Base-by-base conservation (phyloP, 208 protist species). In the Acanthamoeba lenticulata region DNA sequence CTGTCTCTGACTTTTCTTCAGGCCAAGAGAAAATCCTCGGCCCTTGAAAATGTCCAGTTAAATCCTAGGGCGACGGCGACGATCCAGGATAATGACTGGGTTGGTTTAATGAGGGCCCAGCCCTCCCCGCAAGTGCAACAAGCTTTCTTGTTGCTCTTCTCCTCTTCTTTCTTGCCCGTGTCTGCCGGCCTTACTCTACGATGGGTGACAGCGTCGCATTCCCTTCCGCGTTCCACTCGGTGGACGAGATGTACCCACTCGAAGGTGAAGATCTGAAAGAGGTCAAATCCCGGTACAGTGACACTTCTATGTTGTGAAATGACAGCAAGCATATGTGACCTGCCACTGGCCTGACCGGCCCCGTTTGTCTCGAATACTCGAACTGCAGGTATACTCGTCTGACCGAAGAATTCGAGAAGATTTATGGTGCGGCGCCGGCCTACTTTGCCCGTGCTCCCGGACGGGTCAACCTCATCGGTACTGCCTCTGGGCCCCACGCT, bases 381-480 rank as follows among this genome's bases (percentile, higher is more conserved):
- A 52, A 67, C 24, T 69, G 47, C 13, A 90, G 83, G 17, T 90
- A 90, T 32, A n/a, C 52, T 3, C 5, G 4, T 42, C 40, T 90
- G 36, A 69, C 47, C 1, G 27, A 45, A 29, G 27, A 42, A 47
- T 90, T 90, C 27, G 40, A 69, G 45, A 69, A 69, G 47, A 90
- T 62, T 42, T 90, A 90, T 45, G 83, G 83, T 60, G 29, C n/a
- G 6, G 45, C 90, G n/a, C 90, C 90, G 0, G 40, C 29, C 55
- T 93, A 47, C 69, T 93, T 93, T 42, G 90, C 47, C 24, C 90
- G 90, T 62, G 90, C 90, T 19, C 90, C 90, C n/a, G 90, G 90
- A 57, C 62, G 90, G 2, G 90, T 93, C 36, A 93, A 93, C 27
- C 65, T 93, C n/a, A 93, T 93, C 19, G 90, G 90, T 93, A 60